These are phyloP conservation scores for Fusarium armeniacum DNA, from an alignment of 2,329 filamentous ascomycete genomes.

Conservation along the genomic window DNA sequence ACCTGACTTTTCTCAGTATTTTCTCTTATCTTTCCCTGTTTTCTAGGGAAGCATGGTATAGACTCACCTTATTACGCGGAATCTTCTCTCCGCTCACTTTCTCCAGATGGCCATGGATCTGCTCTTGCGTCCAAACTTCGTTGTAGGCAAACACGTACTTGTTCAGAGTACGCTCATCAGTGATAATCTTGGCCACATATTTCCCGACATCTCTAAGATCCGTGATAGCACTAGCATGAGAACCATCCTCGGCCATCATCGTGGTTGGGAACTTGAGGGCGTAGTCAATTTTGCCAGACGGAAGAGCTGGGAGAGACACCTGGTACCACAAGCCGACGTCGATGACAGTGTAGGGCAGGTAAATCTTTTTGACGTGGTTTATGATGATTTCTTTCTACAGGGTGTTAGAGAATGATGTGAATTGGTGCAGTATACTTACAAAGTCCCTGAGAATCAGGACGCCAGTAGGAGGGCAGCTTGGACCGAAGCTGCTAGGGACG, in stretches of 20 bases:
- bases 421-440: not conserved
- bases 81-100: constrained; percentile 63
- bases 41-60: accelerated
- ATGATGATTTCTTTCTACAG: constrained; percentile 64
- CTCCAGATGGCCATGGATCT: constrained; percentile 63
- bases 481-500: constrained; percentile 30
- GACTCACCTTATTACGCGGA: constrained; percentile 38
- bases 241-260: constrained; percentile 62
- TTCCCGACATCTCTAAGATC: constrained; percentile 67
- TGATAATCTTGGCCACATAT: constrained; percentile 65
- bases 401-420: not conserved
- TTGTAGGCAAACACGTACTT: constrained; percentile 64
- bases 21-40: accelerated
- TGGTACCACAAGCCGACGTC: constrained; percentile 73
- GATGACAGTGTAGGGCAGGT: constrained; percentile 68
- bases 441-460: constrained; percentile 30
- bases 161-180: constrained; percentile 67
- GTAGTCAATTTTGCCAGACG: constrained; percentile 50
- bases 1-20: constrained; percentile 18
- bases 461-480: constrained; percentile 22
- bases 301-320: constrained; percentile 51
- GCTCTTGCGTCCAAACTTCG: constrained; percentile 61
- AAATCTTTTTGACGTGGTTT: constrained; percentile 62
- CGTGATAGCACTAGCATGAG: constrained; percentile 59
- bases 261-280: constrained; percentile 54